Conservation (phyloP, 2,329 filamentous ascomycete genomes). For the Erysiphe pulchra region DNA sequence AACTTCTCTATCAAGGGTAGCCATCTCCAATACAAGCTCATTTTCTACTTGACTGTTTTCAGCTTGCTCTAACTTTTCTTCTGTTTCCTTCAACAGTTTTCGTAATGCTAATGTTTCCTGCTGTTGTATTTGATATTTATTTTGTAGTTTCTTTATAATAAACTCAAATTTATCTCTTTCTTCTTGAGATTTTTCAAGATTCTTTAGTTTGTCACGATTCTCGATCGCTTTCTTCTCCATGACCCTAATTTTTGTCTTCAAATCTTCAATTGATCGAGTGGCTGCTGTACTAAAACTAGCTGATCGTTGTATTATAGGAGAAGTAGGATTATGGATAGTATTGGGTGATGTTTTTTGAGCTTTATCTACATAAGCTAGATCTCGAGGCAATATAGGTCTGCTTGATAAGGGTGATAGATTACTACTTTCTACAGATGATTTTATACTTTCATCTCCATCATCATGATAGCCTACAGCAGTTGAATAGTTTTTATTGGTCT, state of each 20-base stretch:
- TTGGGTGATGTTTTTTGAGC: conserved; percentile 4
- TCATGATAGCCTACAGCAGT: conserved; percentile 4
- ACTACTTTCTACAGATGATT: conserved; percentile 25
- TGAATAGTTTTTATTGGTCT: neutral
- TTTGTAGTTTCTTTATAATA: conserved; percentile 75
- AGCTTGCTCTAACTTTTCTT: conserved; percentile 39
- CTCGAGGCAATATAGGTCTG: conserved; percentile 10
- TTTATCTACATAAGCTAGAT: conserved; percentile 5
- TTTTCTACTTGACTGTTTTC: conserved; percentile 60
- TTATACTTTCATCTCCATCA: conserved; percentile 7
- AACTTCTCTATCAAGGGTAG: conserved; percentile 80
- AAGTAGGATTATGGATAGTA: conserved; percentile 7
- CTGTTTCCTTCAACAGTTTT: conserved; percentile 52
- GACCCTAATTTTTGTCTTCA: conserved; percentile 67
- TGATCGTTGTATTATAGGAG: conserved; percentile 5
- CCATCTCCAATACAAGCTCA: conserved; percentile 64
- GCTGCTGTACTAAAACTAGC: conserved; percentile 8
- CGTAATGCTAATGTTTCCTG: conserved; percentile 55
- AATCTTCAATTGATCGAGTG: conserved; percentile 48
- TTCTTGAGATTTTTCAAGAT: conserved; percentile 46
- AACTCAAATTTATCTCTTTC: conserved; percentile 57
- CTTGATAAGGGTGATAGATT: conserved; percentile 13
- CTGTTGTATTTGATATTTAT: conserved; percentile 66
- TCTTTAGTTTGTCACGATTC: conserved; percentile 63
- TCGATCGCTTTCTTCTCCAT: conserved; percentile 71